Base-by-base conservation (phyloP, 345 rosid genomes). In the Kernera saxatilis region DNA sequence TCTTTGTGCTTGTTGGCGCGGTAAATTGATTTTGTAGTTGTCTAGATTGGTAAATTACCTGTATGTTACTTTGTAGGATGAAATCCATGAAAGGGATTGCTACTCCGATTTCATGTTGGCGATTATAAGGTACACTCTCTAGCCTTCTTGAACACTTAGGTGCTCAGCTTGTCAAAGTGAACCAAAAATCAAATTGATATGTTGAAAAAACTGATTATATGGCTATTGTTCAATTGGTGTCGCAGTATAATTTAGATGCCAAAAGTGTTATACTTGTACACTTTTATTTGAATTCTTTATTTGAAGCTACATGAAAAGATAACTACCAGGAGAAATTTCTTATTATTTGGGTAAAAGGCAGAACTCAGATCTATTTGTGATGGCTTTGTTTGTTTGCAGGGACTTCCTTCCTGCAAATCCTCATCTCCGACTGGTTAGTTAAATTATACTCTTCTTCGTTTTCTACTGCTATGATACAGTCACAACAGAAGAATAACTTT, bases 61-160 rank as follows among this genome's bases (percentile, higher is more conserved):
- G 56, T 44, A 39, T 79, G 66, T 75, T 72, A 55, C 8, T 76
- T 79, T 80, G 80, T 72, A 94, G 99, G 99, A 94, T 81, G 99
- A 94, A 84, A 85, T 94, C 73, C 99, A 94, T 75, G 99, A 94
- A 82, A 89, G 99, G 78, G 97, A 94, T 80, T 82, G 89, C 82
- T 89, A 80, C 81, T 89, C 93, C 39, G 99, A 94, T 84, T 85
- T 94, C 79, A 89, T 89, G 82, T 73, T 94, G 84, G 88, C 96
- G 49, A 89, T 91, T 72, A 59, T 94, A 73, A 93, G 98, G 98
- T 93, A 80, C 22, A 61, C 49, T 41, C 54, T 74, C 67, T 76
- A 70, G 67, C 66, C 62, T 61, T 68, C 33, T 58, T 37, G 21
- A n/a, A 57, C 48, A 23, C 52, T 23, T 15, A 36, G 11, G 54